A percentile compares a stretch with the other conserved stretches of the same genome.
These are phyloP conservation scores for Ceratocystis colombiana DNA, from an alignment of 2,329 filamentous ascomycete species.

Conservation along the genomic window DNA sequence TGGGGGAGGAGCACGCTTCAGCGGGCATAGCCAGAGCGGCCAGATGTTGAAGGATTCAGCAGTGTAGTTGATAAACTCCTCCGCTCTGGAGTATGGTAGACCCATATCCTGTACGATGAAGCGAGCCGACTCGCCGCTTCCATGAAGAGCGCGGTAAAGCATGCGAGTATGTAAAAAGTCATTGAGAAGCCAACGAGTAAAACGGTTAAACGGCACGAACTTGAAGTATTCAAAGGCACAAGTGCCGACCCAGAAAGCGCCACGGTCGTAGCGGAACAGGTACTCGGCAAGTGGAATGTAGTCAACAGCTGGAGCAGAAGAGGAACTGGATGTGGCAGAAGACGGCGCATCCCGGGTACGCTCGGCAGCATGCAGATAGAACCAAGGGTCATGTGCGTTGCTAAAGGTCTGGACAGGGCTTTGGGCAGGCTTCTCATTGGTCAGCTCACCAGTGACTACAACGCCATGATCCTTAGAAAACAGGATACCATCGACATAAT, in stretches of 20 bases:
- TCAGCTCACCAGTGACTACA: conserved; percentile 55
- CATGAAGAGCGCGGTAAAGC: conserved; percentile 63
- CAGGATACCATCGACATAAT: conserved; percentile 66
- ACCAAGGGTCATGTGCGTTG: conserved; percentile 60
- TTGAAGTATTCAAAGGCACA: conserved; percentile 58
- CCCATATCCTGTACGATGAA: conserved; percentile 61
- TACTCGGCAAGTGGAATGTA: conserved; percentile 61
- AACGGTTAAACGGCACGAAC: conserved; percentile 52
- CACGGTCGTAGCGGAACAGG: conserved; percentile 66
- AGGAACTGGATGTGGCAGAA: conserved; percentile 18
- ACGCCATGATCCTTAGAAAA: conserved; percentile 53
- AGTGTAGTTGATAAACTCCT: conserved; percentile 48
- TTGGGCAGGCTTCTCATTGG: conserved; percentile 40
- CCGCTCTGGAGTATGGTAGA: conserved; percentile 44
- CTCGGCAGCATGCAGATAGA: conserved; percentile 58
- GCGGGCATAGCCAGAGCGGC: conserved; percentile 51
- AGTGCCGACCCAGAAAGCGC: conserved; percentile 62
- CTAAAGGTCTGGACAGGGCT: conserved; percentile 45
- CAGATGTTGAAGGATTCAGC: conserved; percentile 44
- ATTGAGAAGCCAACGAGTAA: conserved; percentile 59
- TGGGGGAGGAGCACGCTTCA: conserved; percentile 40
- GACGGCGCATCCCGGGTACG: conserved; percentile 32
- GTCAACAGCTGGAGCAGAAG: conserved; percentile 35
- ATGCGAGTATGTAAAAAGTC: conserved; percentile 65
- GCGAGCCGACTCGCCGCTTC: conserved; percentile 52